Evolutionary conservation across 805 yeast species (phyloP), one percentile per base, ranked within the genome.

Genomic region (Vanderwaltozyma yarrowii): DNA sequence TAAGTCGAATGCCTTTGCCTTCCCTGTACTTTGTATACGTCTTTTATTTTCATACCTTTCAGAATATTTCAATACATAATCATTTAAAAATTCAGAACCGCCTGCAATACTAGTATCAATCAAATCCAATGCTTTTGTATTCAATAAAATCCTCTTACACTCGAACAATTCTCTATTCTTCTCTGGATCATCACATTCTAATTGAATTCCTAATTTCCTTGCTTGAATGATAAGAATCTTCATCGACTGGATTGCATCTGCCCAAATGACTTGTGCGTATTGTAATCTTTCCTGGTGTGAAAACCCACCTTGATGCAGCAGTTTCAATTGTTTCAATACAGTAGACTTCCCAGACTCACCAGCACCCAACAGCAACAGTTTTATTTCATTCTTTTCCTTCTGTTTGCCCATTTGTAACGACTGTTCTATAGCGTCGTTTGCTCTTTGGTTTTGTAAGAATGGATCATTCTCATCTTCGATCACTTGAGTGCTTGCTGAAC

Each of bases 341-440:
- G 97, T 88, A 2, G 95, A 82, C 56, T 88, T 88, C 5, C 97
- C 96, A 36, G 89, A 78, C 56, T 88, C 97, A 4, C 96, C 97
- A 0, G 97, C 84, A 30, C 97, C 96, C 26, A 87, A 62, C n/a
- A 89, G 66, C 29, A 89, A 61, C 43, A 89, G 66, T 56, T 80
- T 85, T 26, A 80, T 71, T 47, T 74, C 79, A 42, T 74, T 73
- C 49, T 69, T 74, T 33, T 72, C 77, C 34, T 66, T 62, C 41
- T 70, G 72, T 43, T 70, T 73, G 42, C 66, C 73, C 44, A 67
- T 61, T 44, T 67, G 70, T 39, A 82, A 54, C 14, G 76, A 63
- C 50, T 76, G 78, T 45, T 81, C 88, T 36, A 83, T 78, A 5
- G 71, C 74, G 43, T 74, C 79, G 41, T 78, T 76, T 21, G 76